Percentiles rank a stretch among this genome's conserved stretches.
Conservation (phyloP, 768 basidiomycete species). For the Cystofilobasidium macerans region DNA sequence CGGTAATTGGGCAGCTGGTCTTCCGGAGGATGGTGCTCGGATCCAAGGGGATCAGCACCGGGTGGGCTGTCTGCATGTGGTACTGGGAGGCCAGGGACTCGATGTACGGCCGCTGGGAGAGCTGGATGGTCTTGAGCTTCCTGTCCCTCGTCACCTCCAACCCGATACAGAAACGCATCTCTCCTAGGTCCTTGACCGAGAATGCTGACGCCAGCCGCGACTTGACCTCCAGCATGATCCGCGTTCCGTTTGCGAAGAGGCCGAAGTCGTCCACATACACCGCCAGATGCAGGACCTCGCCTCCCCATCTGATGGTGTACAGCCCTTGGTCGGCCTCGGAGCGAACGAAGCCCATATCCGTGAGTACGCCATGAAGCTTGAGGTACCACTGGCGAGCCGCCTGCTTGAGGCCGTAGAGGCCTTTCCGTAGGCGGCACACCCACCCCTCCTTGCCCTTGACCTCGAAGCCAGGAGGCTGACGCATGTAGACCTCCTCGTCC, state of each 20-base stretch:
- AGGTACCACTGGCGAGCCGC: slow-evolving; percentile 21
- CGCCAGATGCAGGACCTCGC: too few relatives aligned
- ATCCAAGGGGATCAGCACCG: too few relatives aligned
- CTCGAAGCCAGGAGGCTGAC: background rate
- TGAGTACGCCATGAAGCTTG: background rate
- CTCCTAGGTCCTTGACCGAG: slow-evolving; percentile 16
- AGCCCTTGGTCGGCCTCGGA: slow-evolving; percentile 9
- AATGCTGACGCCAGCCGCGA: background rate
- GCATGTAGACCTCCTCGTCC: slow-evolving; percentile 8
- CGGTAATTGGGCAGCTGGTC: too few relatives aligned
- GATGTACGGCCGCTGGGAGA: slow-evolving; percentile 19
- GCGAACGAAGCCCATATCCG: slow-evolving; percentile 7
- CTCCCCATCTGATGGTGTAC: slow-evolving; percentile 10
- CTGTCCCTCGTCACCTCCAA: slow-evolving; percentile 12
- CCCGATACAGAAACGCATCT: slow-evolving; percentile 12
- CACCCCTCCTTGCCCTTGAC: background rate
- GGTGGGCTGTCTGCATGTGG: too few relatives aligned
- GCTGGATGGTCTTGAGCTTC: background rate
- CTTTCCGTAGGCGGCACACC: slow-evolving; percentile 14
- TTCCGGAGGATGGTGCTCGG: too few relatives aligned
- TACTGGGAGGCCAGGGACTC: too few relatives aligned
- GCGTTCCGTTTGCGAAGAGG: slow-evolving; percentile 3
- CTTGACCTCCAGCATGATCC: slow-evolving; percentile 12
- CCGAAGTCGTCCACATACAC: too few relatives aligned
- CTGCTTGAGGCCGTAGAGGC: slow-evolving; percentile 25